These are phyloP conservation scores for Cutaneotrichosporon sp. DNA, from an alignment of 1,284 basidiomycete species.

Conservation along the genomic window DNA sequence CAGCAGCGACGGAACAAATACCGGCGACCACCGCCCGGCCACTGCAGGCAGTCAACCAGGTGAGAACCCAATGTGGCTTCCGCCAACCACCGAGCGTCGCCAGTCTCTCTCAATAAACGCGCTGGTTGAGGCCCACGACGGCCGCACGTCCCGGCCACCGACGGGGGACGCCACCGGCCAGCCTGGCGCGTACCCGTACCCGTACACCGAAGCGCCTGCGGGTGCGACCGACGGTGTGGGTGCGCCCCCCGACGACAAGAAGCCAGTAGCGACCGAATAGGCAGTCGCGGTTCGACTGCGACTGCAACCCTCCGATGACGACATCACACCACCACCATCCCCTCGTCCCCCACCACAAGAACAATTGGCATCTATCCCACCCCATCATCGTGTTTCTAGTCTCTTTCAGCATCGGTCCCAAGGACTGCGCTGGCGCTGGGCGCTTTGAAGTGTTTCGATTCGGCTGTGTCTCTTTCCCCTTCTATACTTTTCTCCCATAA, in stretches of 20 bases:
- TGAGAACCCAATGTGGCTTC: constrained; percentile 44
- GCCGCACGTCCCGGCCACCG: constrained; percentile 27
- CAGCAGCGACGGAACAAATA: constrained; percentile 12
- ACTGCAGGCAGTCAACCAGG: constrained; percentile 15
- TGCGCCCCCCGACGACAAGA: constrained; percentile 7
- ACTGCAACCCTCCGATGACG: background rate
- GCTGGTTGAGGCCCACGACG: constrained; percentile 42
- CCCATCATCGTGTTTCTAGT: constrained; percentile 1
- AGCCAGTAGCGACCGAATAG: constrained; percentile 5
- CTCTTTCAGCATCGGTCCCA: constrained; percentile 1
- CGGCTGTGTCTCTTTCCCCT: background rate
- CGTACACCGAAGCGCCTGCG: constrained; percentile 5
- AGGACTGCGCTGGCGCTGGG: constrained; percentile 4
- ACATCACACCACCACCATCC: background rate
- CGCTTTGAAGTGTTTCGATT: constrained; percentile 2
- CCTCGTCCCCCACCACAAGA: too few species aligned
- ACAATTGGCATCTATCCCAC: background rate
- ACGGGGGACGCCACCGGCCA: constrained; percentile 15
- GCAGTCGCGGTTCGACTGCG: background rate
- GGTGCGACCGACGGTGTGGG: background rate
- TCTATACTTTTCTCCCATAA: background rate
- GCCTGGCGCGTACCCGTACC: constrained; percentile 9
- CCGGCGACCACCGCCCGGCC: constrained; percentile 10
- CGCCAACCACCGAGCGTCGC: constrained; percentile 43
- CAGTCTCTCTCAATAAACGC: constrained; percentile 48